Evolutionary conservation across 495 filamentous ascomycete genomes (phyloP).

Genomic region (Darksidea phi): DNA sequence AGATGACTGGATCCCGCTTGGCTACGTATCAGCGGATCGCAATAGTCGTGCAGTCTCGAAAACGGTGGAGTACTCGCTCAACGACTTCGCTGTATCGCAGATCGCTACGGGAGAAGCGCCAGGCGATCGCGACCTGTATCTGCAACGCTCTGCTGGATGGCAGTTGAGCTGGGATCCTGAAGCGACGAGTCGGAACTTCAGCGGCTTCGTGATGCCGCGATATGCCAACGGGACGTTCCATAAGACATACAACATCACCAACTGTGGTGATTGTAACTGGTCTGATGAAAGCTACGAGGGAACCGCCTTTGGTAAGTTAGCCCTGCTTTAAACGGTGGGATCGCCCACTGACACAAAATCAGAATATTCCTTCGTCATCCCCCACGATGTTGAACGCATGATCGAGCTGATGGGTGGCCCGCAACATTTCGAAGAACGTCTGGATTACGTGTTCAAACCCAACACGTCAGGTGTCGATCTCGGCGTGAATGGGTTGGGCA

Average conservation of each 20-base stretch:
- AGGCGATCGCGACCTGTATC: slow-evolving; percentile 36
- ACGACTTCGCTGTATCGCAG: slow-evolving; percentile 42
- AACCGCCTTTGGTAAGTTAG: slow-evolving; percentile 38
- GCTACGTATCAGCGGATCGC: slow-evolving; percentile 39
- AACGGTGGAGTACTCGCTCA: slow-evolving; percentile 43
- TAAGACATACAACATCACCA: slow-evolving; percentile 38
- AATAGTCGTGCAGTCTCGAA: slow-evolving; percentile 37
- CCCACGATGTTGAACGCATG: slow-evolving; percentile 41
- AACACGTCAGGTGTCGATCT: slow-evolving; percentile 37
- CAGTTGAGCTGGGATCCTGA: slow-evolving; percentile 40
- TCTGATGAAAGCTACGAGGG: slow-evolving; percentile 38
- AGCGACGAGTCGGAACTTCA: slow-evolving; percentile 33
- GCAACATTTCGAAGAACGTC: slow-evolving; percentile 36
- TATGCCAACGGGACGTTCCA: slow-evolving; percentile 39
- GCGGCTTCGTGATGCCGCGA: slow-evolving; percentile 42
- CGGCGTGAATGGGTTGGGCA: slow-evolving; percentile 39
- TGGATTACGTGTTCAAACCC: slow-evolving; percentile 42
- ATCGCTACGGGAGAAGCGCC: slow-evolving; percentile 39
- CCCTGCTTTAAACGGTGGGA: no score
- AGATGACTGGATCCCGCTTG: slow-evolving; percentile 40
- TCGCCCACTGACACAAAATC: slow-evolving; percentile 62
- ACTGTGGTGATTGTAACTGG: slow-evolving; percentile 42
- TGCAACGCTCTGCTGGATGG: slow-evolving; percentile 40
- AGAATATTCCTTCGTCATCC: slow-evolving; percentile 41
- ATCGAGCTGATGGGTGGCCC: slow-evolving; percentile 44